Base-by-base conservation (phyloP, 2,329 filamentous ascomycete species). In the Teratosphaeria gauchensis region DNA sequence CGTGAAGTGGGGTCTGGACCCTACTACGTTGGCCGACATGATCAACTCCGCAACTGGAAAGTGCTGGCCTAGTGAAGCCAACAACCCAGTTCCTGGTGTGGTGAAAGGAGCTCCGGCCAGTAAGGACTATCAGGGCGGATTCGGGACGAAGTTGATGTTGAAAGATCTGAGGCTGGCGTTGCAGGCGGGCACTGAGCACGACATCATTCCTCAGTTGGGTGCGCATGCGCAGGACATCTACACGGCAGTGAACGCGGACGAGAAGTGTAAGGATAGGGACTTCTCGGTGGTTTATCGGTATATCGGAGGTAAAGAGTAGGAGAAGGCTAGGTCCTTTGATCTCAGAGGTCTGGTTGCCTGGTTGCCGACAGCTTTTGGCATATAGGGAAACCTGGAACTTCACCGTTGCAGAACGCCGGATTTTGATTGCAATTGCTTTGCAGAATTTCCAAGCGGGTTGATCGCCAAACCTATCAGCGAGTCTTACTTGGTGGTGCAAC, bases 21-120 rank as follows among this genome's bases (percentile, higher is more conserved):
- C 83, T 0, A 83, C 82, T 60, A 85, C 84, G 7, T 80, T 99
- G 1, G 88, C 90, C 0, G 85, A 86, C 56, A 85, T 99, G 74
- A 90, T 99, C 77, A 97, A 96, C 72, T 88, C 88, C 3, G 94
- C 90, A 66, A 96, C 92, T 0, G 94, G 94, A n/a, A 84, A 82
- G 64, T 97, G 92, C 80, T 99, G 94, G 94, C 91, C 92, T 1
- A 94, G 87, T 68, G 92, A 96, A 75, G 79, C 95, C 62, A 99
- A 99, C 76, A 97, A 97, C 71, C 94, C 94, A 0, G 91, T 97
- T 2, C 85, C 85, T 11, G 92, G 91, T 14, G 91, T 96, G 0
- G 81, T 92, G 24, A 84, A 87, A 61, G 83, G 81, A 0, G 83
- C 90, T 1, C 91, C 92, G 0, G 88, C 91, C 0, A 83, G 80